Percentiles rank a stretch among this genome's conserved stretches.
phyloP scores from a whole-genome alignment of 306 rosid genomes.

The Dryas octopetala region DNA sequence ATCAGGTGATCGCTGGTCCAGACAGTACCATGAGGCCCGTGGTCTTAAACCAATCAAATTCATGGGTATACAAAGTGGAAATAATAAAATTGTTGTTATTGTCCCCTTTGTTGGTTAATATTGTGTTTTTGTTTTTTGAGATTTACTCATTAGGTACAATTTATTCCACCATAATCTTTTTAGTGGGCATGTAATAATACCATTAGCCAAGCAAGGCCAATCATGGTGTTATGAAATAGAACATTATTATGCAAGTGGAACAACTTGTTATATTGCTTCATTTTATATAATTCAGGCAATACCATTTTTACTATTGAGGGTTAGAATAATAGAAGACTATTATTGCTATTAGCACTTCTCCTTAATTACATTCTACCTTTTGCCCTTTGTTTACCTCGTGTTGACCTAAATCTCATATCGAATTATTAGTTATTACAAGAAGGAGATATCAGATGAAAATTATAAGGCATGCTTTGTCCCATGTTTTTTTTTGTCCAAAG shows the following conservation, averaged over 20 bases:
- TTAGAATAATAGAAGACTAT: too few relatives aligned
- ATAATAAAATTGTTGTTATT: neutral
- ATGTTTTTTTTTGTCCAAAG: too few relatives aligned
- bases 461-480: too few relatives aligned
- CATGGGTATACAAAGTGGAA: conserved; percentile 15
- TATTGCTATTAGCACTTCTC: too few relatives aligned
- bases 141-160: neutral
- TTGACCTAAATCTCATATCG: too few relatives aligned
- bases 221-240: conserved; percentile 1
- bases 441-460: too few relatives aligned
- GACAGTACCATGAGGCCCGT: neutral
- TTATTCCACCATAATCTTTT: neutral
- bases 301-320: too few relatives aligned
- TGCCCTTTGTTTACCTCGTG: too few relatives aligned
- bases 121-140: neutral
- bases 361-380: too few relatives aligned
- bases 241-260: conserved; percentile 5
- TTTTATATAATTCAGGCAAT: neutral
- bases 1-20: neutral
- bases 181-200: conserved; percentile 21
- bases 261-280: neutral
- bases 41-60: conserved; percentile 17
- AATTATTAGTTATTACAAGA: too few relatives aligned
- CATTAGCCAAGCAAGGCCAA: conserved; percentile 19
- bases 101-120: neutral